Evolutionary conservation across 2,329 filamentous ascomycete species (phyloP).

Genomic region (Didymella segeticola): DNA sequence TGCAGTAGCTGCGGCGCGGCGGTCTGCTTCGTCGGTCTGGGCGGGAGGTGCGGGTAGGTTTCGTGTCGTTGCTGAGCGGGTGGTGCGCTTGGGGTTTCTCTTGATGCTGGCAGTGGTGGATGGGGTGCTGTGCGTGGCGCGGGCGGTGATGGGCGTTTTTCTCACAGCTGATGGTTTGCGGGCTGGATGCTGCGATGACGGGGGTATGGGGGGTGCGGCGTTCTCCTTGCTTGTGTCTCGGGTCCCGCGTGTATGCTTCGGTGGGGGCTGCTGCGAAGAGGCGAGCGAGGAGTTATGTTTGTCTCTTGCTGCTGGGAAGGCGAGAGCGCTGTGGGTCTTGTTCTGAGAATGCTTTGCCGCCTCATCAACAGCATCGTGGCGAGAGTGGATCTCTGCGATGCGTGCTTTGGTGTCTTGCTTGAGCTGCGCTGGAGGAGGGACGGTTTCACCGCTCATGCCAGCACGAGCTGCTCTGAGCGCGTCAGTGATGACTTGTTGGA

Average conservation of each 20-base stretch:
- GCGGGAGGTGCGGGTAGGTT: neutral
- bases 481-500: slow-evolving; percentile 1
- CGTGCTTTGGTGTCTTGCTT: slow-evolving; percentile 1
- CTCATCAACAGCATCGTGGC: neutral
- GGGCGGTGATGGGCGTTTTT: neutral
- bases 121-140: neutral
- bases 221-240: slow-evolving; percentile 3
- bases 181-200: neutral
- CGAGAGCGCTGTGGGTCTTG: neutral
- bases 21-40: neutral
- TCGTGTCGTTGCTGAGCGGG: neutral
- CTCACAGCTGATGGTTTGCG: neutral
- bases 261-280: neutral
- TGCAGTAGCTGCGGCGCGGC: slow-evolving; percentile 1
- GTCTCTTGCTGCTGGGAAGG: neutral
- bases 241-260: neutral
- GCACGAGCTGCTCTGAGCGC: neutral
- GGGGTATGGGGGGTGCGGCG: neutral
- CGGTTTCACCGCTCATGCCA: neutral
- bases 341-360: neutral
- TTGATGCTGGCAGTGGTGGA: neutral
- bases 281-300: neutral
- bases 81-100: neutral
- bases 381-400: neutral
- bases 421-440: neutral